Evolutionary conservation across 306 rosid species (phyloP).

Genomic region (Cicer yamashitae): DNA sequence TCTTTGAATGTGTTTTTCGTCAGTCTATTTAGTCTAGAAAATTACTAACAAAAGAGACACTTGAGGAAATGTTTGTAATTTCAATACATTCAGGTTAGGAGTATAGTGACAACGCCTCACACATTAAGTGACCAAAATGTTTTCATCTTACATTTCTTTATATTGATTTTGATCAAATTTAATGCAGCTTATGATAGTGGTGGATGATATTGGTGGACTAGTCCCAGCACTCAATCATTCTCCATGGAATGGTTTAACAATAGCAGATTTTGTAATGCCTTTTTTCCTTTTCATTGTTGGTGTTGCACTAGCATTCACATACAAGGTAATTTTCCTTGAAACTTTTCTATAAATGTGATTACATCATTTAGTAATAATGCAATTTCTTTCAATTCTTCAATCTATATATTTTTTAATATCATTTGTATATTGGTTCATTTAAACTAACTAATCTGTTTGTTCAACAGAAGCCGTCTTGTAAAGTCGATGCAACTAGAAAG

Average conservation of each 20-base stretch:
- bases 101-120: too few species aligned
- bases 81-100: too few species aligned
- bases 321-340: conserved; percentile 66
- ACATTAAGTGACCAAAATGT: background rate
- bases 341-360: background rate
- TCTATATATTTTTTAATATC: background rate
- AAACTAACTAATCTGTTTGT: conserved; percentile 32
- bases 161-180: conserved; percentile 27
- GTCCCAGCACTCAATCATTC: conserved; percentile 90
- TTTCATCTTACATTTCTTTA: background rate
- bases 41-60: too few species aligned
- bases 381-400: background rate
- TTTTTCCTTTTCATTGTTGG: conserved; percentile 95
- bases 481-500: conserved; percentile 66
- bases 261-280: conserved; percentile 97
- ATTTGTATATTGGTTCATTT: conserved; percentile 8
- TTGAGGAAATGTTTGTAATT: too few species aligned
- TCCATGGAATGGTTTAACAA: conserved; percentile 94
- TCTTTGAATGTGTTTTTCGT: too few species aligned
- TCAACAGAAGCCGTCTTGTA: conserved; percentile 69
- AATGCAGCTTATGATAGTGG: conserved; percentile 93
- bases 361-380: background rate
- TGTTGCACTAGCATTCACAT: conserved; percentile 82
- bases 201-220: conserved; percentile 88
- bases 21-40: too few species aligned